Evolutionary conservation across 129 eudicot species (phyloP), one percentile per base, ranked within the genome.

Genomic region (Lactuca saligna): DNA sequence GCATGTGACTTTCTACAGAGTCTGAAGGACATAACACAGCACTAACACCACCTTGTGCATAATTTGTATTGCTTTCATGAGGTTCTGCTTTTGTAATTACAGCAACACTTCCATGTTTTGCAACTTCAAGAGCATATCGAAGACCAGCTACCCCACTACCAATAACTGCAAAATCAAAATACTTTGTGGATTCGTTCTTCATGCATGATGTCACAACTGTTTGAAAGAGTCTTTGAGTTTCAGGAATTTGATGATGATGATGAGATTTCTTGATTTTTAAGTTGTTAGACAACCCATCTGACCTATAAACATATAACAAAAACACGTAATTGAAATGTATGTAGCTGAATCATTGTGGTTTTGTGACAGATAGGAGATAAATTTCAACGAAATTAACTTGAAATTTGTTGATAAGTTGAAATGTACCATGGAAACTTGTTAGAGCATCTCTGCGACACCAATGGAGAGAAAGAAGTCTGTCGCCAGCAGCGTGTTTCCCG

Each of bases 81-180:
- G 98, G 97, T 80, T 93, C 98, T 17, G 86, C 95, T 70, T 93
- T 93, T 51, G 98, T 93, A 80, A 93, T 79, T 35, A 93, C 84
- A 41, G 98, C 98, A 66, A 93, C 98, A 14, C 81, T 87, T 48
- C 98, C 98, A 51, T 87, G 91, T 81, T 82, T 93, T 38, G 98
- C 86, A 73, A 93, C 98, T 79, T 93, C 98, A 15, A 93, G 98
- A 53, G 98, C 98, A 69, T 93, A 93, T 51, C 98, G 90, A 65
- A 93, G 97, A 53, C 98, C 98, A 75, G 98, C 98, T 72, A 93
- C 95, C 60, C 98, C 98, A 53, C 98, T 93, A 42, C 98, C 98
- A 57, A 89, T 89, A 59, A 93, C 95, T 62, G 86, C 84, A 72
- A 93, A 93, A 70, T 93, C 98, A 53, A 82, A 86, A 61, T 83